A percentile compares a stretch with the other conserved stretches of the same genome.
Conservation (phyloP, 306 rosid species). For the Trifolium subterraneum region DNA sequence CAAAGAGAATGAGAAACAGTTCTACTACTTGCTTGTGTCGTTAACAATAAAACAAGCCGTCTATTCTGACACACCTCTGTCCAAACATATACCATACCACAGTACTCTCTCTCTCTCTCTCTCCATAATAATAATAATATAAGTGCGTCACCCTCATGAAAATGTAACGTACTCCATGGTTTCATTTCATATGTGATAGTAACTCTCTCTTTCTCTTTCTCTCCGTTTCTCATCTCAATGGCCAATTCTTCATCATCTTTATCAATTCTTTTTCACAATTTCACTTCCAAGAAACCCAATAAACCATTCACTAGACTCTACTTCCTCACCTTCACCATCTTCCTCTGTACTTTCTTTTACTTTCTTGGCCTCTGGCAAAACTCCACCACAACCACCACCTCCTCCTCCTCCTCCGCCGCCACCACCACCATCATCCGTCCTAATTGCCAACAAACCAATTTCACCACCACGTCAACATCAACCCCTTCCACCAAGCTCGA, state of each 20-base stretch:
- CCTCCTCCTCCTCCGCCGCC: neutral
- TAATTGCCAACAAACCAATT: neutral
- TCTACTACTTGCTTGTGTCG: neutral
- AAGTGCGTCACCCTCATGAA: constrained; percentile 21
- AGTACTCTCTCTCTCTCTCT: neutral
- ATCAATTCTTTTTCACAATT: neutral
- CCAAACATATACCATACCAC: neutral
- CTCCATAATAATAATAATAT: neutral
- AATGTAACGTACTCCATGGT: constrained; percentile 3
- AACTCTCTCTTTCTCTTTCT: neutral
- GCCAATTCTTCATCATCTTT: constrained; percentile 35
- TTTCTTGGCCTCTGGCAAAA: constrained; percentile 69
- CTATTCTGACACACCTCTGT: constrained; percentile 18
- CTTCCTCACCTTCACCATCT: constrained; percentile 41
- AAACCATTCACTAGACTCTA: constrained; percentile 49
- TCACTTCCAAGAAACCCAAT: constrained; percentile 43
- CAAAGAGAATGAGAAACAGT: neutral
- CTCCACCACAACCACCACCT: constrained; percentile 37
- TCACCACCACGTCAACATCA: neutral
- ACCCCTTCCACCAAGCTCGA: constrained; percentile 47
- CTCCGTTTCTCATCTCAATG: constrained; percentile 42
- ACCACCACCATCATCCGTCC: neutral
- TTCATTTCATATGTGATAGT: neutral
- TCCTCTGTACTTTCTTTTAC: constrained; percentile 74
- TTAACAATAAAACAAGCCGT: neutral